Conservation (phyloP, 306 rosid species). For the Trichosanthes truncata region DNA sequence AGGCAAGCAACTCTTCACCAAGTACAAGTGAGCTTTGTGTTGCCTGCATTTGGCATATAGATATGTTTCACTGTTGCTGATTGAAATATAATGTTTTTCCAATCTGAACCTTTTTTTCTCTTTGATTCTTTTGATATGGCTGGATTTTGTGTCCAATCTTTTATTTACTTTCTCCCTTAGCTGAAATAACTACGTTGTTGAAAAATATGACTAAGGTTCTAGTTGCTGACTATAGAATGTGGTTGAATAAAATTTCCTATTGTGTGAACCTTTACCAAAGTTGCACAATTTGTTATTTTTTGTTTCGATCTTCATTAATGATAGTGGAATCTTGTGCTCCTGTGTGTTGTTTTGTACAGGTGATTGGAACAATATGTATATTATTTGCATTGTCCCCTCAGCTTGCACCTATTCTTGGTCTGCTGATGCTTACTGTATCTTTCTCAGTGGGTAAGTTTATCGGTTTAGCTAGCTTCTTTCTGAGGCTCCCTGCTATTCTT, state of each 20-base stretch:
- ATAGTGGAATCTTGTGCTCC: not conserved
- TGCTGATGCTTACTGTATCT: constrained; percentile 64
- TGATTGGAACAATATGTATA: constrained; percentile 68
- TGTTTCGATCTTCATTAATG: not conserved
- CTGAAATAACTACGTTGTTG: not conserved
- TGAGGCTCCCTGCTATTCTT: not conserved
- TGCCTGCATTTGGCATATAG: constrained; percentile 45
- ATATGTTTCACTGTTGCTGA: constrained; percentile 1
- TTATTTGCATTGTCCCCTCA: constrained; percentile 80
- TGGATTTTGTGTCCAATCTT: not conserved
- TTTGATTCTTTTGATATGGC: not conserved
- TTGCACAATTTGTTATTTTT: not conserved
- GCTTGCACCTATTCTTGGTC: constrained; percentile 80
- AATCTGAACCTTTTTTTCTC: not conserved
- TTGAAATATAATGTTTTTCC: constrained; percentile 3
- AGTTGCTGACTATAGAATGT: not conserved
- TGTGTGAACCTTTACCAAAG: not conserved
- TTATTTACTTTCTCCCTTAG: not conserved
- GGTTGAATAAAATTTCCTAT: not conserved
- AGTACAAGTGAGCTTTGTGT: constrained; percentile 87
- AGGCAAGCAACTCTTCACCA: constrained; percentile 99
- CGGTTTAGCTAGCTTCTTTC: constrained; percentile 9
- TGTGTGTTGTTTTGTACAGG: constrained; percentile 42
- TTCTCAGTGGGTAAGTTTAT: constrained; percentile 61
- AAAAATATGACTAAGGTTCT: not conserved